phyloP scores from a whole-genome alignment of 805 yeast species.

The Torulaspora microellipsoides region DNA sequence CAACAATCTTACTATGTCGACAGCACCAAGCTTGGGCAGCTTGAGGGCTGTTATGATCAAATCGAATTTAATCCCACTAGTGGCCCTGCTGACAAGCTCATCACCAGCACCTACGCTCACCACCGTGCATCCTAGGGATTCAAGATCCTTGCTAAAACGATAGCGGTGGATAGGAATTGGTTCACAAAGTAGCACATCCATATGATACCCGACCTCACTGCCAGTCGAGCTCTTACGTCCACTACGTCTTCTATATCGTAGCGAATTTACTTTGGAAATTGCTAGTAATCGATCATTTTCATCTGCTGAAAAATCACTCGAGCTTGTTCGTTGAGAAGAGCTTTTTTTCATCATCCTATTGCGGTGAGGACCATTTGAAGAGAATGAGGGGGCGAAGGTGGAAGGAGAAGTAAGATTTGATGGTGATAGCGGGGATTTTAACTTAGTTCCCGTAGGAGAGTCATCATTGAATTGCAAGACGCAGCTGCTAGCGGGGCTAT shows the following conservation, averaged over 20 bases:
- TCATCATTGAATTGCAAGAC: conserved; percentile 21
- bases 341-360: conserved; percentile 46
- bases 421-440: conserved; percentile 31
- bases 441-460: conserved; percentile 21
- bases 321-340: conserved; percentile 19
- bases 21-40: conserved; percentile 60
- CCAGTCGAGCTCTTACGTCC: conserved; percentile 26
- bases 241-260: conserved; percentile 29
- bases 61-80: conserved; percentile 81
- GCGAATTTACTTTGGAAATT: conserved; percentile 26
- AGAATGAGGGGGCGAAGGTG: conserved; percentile 42
- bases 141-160: conserved; percentile 58
- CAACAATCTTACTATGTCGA: conserved; percentile 73
- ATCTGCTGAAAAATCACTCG: conserved; percentile 20
- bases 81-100: conserved; percentile 73
- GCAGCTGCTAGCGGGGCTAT: conserved; percentile 8
- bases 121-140: conserved; percentile 71
- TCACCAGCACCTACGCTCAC: conserved; percentile 75
- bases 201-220: conserved; percentile 24
- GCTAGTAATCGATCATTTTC: conserved; percentile 27
- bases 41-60: conserved; percentile 71
- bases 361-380: conserved; percentile 47
- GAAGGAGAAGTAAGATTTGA: conserved; percentile 9
- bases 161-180: conserved; percentile 80
- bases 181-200: conserved; percentile 79